Base-by-base conservation (phyloP, 352 stramenopile genomes). In the Globisporangium takayamanum region DNA sequence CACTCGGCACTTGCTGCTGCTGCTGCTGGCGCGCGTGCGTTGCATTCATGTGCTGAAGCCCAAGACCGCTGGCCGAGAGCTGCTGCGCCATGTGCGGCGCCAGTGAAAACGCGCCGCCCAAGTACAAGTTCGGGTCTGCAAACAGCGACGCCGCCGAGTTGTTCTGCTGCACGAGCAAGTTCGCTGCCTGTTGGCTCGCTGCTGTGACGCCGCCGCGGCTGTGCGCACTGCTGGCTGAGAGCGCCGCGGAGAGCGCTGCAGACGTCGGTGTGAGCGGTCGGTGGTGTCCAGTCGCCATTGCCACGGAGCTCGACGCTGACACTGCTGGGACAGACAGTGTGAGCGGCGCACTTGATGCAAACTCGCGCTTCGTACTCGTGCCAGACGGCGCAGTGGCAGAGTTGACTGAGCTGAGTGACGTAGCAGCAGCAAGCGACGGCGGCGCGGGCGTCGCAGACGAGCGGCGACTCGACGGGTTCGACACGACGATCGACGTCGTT, bases 41-140 rank as follows among this genome's bases (percentile, higher is more conserved):
- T 26, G 64, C 53, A 11, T 59, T 74, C 64, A 87, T 72, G 50
- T 87, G 79, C 59, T 79, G 79, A 48, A 89, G 64, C 33, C 69
- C 82, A 42, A 89, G 55, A 22, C 66, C 66, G 7, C 60, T 41
- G 39, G 60, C 42, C 46, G 66, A 60, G 10, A 63, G 53, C 3
- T 73, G 41, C 60, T 85, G 76, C 1, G 76, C 70, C 53, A 86
- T 70, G 59, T 89, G 79, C 41, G 67, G 67, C 0, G 73, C 71
- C 5, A 89, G 51, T 3, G 72, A 57, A 49, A 80, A 88, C 28
- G 78, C 82, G 1, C 78, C 78, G 7, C 72, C 80, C 30, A 90
- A 52, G 56, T 90, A 90, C 56, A 90, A 59, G 49, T 75, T 88
- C 12, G 80, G 73, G 44, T 87, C 76, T 16, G 66, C 72, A 62